Percentiles rank a stretch among this genome's conserved stretches.
These are phyloP conservation scores for Annulohypoxylon nitens DNA, from an alignment of 495 filamentous ascomycete species.

Conservation along the genomic window DNA sequence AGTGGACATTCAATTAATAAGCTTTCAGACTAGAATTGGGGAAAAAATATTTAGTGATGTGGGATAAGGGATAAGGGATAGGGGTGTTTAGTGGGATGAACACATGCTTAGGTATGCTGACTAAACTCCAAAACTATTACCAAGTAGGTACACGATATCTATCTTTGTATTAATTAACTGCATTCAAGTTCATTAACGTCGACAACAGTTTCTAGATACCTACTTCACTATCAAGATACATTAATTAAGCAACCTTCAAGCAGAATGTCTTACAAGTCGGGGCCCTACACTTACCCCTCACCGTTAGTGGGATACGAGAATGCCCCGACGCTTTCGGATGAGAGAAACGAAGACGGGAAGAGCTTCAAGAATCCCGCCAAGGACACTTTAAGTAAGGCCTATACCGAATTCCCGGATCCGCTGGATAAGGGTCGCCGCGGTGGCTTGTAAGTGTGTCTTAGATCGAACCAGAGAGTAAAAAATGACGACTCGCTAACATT, in stretches of 20 bases:
- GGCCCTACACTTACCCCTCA: slow-evolving; percentile 68
- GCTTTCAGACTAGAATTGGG: background rate
- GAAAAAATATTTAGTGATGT: background rate
- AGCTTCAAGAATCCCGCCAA: slow-evolving; percentile 71
- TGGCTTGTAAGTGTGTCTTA: slow-evolving; percentile 62
- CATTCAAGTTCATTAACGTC: background rate
- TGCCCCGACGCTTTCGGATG: slow-evolving; percentile 70
- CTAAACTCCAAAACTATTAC: background rate
- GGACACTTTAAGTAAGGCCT: slow-evolving; percentile 70
- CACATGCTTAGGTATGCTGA: background rate
- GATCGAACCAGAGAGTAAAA: background rate
- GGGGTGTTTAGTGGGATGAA: background rate
- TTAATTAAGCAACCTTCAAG: background rate
- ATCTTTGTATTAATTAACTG: background rate
- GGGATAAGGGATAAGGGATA: background rate
- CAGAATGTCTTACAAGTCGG: slow-evolving; percentile 34
- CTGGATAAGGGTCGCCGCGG: slow-evolving; percentile 71
- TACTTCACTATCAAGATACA: background rate
- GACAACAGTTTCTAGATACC: background rate
- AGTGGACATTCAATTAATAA: slow-evolving; percentile 1
- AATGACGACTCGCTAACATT: slow-evolving; percentile 5
- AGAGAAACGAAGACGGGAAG: slow-evolving; percentile 75
- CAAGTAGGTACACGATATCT: background rate
- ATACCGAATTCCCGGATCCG: slow-evolving; percentile 73
- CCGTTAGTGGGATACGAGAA: slow-evolving; percentile 76